Evolutionary conservation across 2,329 filamentous ascomycete species (phyloP).

Genomic region (Drechslerella stenobrocha): DNA sequence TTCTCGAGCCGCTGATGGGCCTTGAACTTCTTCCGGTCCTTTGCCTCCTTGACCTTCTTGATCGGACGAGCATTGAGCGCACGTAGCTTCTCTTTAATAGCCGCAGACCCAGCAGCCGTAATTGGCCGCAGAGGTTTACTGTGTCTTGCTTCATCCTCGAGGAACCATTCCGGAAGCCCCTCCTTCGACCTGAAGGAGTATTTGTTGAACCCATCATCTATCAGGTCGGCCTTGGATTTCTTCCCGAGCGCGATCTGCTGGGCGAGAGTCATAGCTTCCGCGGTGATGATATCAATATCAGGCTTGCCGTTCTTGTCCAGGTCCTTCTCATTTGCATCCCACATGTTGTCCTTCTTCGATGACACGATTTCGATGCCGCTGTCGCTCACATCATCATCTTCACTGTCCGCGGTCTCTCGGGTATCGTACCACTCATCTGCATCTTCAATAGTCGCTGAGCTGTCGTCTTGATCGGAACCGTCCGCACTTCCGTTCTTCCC

Average conservation of each 20-base stretch:
- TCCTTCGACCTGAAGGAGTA: slow-evolving; percentile 87
- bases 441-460: slow-evolving; percentile 51
- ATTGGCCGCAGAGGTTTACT: slow-evolving; percentile 86
- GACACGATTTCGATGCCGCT: slow-evolving; percentile 68
- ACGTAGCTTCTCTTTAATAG: slow-evolving; percentile 91
- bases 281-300: slow-evolving; percentile 99
- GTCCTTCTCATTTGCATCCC: slow-evolving; percentile 67
- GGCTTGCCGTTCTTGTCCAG: slow-evolving; percentile 66
- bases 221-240: slow-evolving; percentile 74
- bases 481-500: slow-evolving; percentile 53
- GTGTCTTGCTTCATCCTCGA: slow-evolving; percentile 86
- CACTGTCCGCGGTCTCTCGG: slow-evolving; percentile 51
- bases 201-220: slow-evolving; percentile 93
- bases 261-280: slow-evolving; percentile 96
- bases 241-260: slow-evolving; percentile 87
- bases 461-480: slow-evolving; percentile 24
- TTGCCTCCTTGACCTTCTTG: slow-evolving; percentile 97
- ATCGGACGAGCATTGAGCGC: slow-evolving; percentile 94
- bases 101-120: slow-evolving; percentile 81
- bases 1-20: slow-evolving; percentile 88
- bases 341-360: slow-evolving; percentile 62
- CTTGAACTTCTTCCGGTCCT: slow-evolving; percentile 96
- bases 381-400: slow-evolving; percentile 58
- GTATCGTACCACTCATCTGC: slow-evolving; percentile 49
- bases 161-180: slow-evolving; percentile 94